Base-by-base conservation (phyloP, 1,284 basidiomycete genomes). In the Lignosus rhinocerotis region DNA sequence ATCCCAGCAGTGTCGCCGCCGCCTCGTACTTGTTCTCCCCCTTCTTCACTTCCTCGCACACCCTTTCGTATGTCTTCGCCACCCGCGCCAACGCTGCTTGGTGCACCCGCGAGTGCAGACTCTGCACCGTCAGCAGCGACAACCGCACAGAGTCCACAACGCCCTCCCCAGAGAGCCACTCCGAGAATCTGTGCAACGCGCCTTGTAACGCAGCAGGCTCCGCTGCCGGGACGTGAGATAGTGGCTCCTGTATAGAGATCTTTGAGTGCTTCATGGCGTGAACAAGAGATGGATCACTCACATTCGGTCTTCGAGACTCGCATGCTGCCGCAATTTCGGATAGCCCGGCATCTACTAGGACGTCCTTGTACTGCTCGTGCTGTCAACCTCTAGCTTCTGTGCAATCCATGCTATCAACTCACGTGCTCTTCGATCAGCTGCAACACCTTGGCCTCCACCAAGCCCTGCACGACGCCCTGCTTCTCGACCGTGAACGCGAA, bases 21-120 rank as follows among this genome's bases (percentile, higher is more conserved):
- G 94, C 94, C 74, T 97, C 94, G 70, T 96, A 98, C 67, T 80
- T 82, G 62, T 94, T 93, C 69, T 83, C 80, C 53, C 85, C 82
- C 60, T 84, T 85, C 69, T 85, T 80, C 14, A 96, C 89, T 60
- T 85, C 83, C 38, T 86, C 86, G 66, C 89, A 93, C 1, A 96
- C 75, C 61, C 78, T 72, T 9, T 76, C 79, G 72, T 97, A 97
- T 2, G 86, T 85, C 33, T 75, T 74, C 1, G 85, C 87, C 56
- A 96, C 78, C 25, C 85, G 78, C 38, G 77, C 76, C 56, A 97
- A 75, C 1, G 90, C 90, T 14, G 83, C 82, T 25, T 85, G 85
- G 70, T 97, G 94, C 10, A 96, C 87, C 19, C 78, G 75, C 0
- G 79, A 78, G 6, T 89, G 87, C 19, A 95, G 75, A 11, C 80